phyloP scores from a whole-genome alignment of 768 basidiomycete genomes.

The Termitomyces sp. region DNA sequence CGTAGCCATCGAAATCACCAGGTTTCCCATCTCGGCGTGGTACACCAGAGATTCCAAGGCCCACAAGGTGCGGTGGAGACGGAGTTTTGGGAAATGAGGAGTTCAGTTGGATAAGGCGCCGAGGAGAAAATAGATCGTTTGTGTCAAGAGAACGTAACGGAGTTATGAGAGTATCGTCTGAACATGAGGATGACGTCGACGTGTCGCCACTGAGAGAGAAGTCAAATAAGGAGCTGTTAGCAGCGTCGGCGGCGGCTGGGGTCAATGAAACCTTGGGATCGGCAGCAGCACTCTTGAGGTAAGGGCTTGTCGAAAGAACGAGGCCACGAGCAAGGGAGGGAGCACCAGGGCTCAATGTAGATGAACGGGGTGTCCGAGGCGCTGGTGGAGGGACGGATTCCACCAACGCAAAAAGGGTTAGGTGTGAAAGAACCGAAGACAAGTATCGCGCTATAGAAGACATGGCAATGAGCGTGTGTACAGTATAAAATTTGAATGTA shows the following conservation, averaged over 20 bases:
- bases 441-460: slow-evolving; percentile 7
- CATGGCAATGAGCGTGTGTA: slow-evolving; percentile 11
- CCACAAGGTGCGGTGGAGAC: neutral
- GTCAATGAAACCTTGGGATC: slow-evolving; percentile 2
- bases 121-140: slow-evolving; percentile 9
- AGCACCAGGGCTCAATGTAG: neutral
- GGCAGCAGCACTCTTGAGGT: slow-evolving; percentile 5
- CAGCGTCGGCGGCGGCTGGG: neutral
- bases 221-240: slow-evolving; percentile 2
- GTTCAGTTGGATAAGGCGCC: neutral
- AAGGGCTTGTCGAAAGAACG: slow-evolving; percentile 2
- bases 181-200: slow-evolving; percentile 7
- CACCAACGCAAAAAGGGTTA: neutral
- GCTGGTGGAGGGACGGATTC: neutral
- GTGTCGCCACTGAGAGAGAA: slow-evolving; percentile 11
- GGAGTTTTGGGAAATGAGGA: neutral
- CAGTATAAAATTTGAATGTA: slow-evolving; percentile 10
- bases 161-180: slow-evolving; percentile 2
- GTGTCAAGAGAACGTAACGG: neutral
- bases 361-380: neutral
- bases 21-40: slow-evolving; percentile 8
- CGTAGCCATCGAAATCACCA: slow-evolving; percentile 10
- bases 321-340: neutral
- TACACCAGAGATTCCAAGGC: slow-evolving; percentile 14
- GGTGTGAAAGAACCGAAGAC: neutral